These are phyloP conservation scores for Hexamita inflata DNA, from an alignment of 208 protist species.

Conservation along the genomic window DNA sequence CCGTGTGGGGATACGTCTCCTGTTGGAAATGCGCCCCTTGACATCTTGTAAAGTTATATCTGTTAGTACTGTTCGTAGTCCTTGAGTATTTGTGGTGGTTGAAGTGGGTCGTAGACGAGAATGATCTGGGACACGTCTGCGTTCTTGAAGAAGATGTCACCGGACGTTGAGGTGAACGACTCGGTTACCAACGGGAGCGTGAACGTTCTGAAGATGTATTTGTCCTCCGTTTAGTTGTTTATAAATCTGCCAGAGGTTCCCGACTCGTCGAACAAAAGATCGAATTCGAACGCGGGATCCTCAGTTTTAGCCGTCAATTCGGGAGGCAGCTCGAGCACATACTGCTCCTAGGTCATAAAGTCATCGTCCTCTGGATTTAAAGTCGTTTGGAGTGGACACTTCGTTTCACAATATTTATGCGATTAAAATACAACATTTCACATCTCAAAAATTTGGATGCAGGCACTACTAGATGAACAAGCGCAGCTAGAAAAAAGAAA, in stretches of 20 bases:
- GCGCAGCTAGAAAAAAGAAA: too few relatives aligned
- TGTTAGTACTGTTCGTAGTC: constrained; percentile 6
- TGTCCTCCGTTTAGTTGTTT: too few relatives aligned
- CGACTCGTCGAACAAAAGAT: not conserved
- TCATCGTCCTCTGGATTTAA: too few relatives aligned
- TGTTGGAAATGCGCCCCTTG: too few relatives aligned
- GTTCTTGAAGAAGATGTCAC: not conserved
- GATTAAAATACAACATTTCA: too few relatives aligned
- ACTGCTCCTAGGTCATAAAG: constrained; percentile 16
- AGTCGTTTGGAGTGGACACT: too few relatives aligned
- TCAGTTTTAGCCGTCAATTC: not conserved
- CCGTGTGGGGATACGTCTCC: constrained; percentile 5
- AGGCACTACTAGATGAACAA: too few relatives aligned
- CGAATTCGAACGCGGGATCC: not conserved
- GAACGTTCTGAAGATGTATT: constrained; percentile 12
- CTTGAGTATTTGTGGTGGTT: not conserved
- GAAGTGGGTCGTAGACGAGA: constrained; percentile 11
- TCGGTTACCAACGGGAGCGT: not conserved
- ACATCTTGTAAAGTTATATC: too few relatives aligned
- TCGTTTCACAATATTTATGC: too few relatives aligned
- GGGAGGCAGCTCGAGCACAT: constrained; percentile 6
- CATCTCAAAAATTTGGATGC: too few relatives aligned
- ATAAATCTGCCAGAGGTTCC: not conserved
- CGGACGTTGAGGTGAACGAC: not conserved
- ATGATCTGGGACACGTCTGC: constrained; percentile 20